A percentile compares a stretch with the other conserved stretches of the same genome.
Evolutionary conservation across 345 rosid species (phyloP).

Genomic region (Gossypium anomalum): DNA sequence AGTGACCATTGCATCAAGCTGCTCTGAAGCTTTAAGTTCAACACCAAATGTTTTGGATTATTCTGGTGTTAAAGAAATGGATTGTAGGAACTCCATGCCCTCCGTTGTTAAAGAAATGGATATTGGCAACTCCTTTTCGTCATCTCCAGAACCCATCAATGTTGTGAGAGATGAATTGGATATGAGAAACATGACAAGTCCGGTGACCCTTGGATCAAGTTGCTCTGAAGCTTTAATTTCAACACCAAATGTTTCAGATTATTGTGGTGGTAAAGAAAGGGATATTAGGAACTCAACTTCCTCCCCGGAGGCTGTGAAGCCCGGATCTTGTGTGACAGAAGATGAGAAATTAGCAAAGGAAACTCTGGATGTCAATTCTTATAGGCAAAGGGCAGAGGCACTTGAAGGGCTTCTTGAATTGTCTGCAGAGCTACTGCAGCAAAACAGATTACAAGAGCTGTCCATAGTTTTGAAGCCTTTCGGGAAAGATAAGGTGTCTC

Average conservation of each 20-base stretch:
- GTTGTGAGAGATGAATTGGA: no score
- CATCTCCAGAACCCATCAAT: slow-evolving; percentile 21
- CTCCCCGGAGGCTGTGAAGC: slow-evolving; percentile 34
- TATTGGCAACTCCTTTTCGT: slow-evolving; percentile 19
- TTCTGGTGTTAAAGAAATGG: slow-evolving; percentile 42
- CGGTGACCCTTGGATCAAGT: no score
- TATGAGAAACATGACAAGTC: no score
- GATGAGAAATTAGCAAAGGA: slow-evolving; percentile 66
- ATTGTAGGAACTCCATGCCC: slow-evolving; percentile 24
- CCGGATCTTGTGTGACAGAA: slow-evolving; percentile 34
- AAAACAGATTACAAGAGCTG: slow-evolving; percentile 84
- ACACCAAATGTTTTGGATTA: slow-evolving; percentile 39
- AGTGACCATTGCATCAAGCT: slow-evolving; percentile 29
- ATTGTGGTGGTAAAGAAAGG: no score
- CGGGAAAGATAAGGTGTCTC: slow-evolving; percentile 93
- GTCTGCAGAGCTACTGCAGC: slow-evolving; percentile 87
- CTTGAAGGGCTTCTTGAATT: slow-evolving; percentile 92
- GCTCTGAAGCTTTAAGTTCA: slow-evolving; percentile 36
- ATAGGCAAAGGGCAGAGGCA: slow-evolving; percentile 95
- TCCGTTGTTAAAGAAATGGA: slow-evolving; percentile 44
- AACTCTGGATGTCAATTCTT: slow-evolving; percentile 72
- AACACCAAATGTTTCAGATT: no score
- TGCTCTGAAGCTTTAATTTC: no score
- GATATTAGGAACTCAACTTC: slow-evolving; percentile 7
- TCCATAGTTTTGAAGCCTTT: slow-evolving; percentile 90